Percentiles rank a stretch among this genome's conserved stretches.
phyloP scores from a whole-genome alignment of 23 red algal species.

The Cyanidioschyzon merolae region DNA sequence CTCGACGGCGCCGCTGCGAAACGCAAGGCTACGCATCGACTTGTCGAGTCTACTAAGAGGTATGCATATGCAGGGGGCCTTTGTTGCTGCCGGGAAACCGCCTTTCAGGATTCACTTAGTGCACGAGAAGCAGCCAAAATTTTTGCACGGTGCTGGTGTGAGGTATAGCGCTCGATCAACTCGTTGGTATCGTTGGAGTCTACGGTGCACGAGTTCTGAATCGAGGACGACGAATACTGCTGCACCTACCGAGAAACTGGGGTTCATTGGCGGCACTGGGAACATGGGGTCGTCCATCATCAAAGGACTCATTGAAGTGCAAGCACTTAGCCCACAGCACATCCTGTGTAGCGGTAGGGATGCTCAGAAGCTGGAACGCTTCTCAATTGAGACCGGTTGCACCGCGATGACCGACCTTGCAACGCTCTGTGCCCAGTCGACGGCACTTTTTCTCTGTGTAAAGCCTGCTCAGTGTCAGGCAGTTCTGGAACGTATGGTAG shows the following conservation, averaged over 20 bases:
- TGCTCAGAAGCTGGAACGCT: background rate
- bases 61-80: no score
- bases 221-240: no score
- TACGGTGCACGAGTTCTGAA: no score
- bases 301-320: background rate
- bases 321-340: background rate
- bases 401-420: background rate
- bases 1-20: no score
- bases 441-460: constrained; percentile 1
- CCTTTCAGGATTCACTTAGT: no score
- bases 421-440: background rate
- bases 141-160: no score
- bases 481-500: background rate
- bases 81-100: no score
- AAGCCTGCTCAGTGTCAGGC: constrained; percentile 1
- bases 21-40: no score
- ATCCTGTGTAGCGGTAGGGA: background rate
- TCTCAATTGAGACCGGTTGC: background rate
- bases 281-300: constrained; percentile 11
- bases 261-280: constrained; percentile 1
- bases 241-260: background rate
- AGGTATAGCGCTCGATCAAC: no score
- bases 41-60: no score
- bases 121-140: no score
- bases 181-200: no score